phyloP scores from a whole-genome alignment of 1,284 basidiomycete genomes.

The Meripilus lineatus region DNA sequence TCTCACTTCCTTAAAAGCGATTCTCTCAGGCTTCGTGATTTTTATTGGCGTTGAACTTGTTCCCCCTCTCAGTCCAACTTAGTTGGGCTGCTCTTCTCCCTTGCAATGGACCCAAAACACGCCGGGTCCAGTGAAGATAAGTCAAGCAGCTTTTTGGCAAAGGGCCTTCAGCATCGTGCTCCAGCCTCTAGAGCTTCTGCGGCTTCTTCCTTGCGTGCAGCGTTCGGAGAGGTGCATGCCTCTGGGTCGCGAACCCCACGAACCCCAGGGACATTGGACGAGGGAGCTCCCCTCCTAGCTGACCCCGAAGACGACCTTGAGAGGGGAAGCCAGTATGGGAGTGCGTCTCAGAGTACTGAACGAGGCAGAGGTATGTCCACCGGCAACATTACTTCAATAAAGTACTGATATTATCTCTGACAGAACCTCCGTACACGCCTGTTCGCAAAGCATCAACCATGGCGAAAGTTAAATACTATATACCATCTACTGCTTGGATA shows the following conservation, averaged over 20 bases:
- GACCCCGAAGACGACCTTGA: conserved; percentile 12
- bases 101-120: no score
- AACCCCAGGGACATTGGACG: conserved; percentile 18
- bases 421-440: neutral
- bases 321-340: conserved; percentile 6
- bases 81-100: no score
- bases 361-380: conserved; percentile 4
- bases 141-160: no score
- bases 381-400: neutral
- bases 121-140: no score
- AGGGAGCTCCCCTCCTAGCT: conserved; percentile 18
- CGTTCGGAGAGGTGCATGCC: conserved; percentile 13
- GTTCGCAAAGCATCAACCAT: conserved; percentile 21
- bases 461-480: conserved; percentile 52
- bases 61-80: no score
- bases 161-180: no score
- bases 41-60: no score
- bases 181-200: no score
- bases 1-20: no score
- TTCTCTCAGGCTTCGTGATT: no score
- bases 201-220: conserved; percentile 14
- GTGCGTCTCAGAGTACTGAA: neutral
- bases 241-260: conserved; percentile 19
- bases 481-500: conserved; percentile 76
- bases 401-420: neutral